phyloP scores from a whole-genome alignment of 495 filamentous ascomycete species.

The Cetradonia linearis region DNA sequence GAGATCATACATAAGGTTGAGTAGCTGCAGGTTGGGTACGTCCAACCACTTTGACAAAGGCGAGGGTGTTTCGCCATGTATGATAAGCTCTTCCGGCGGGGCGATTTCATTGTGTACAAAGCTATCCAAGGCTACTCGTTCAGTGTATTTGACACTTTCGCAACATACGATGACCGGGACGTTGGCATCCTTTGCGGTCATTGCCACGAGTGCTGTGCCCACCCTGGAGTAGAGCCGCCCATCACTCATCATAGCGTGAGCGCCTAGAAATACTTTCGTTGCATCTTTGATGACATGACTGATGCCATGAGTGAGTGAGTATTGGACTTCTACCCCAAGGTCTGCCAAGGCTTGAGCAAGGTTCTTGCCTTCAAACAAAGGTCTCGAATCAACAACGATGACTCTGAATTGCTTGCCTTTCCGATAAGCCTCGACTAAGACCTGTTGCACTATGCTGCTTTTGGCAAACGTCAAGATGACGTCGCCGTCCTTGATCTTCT shows the following conservation, averaged over 20 bases:
- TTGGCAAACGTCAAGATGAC: constrained; percentile 85
- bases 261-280: constrained; percentile 75
- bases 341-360: constrained; percentile 57
- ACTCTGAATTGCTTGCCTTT: constrained; percentile 68
- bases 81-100: constrained; percentile 51
- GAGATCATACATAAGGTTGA: constrained; percentile 87
- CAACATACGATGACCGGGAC: constrained; percentile 84
- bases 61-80: constrained; percentile 31
- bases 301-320: constrained; percentile 67
- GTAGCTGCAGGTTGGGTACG: constrained; percentile 53
- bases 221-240: constrained; percentile 77
- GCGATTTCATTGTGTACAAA: constrained; percentile 92
- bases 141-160: constrained; percentile 93
- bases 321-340: constrained; percentile 64
- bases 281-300: constrained; percentile 61
- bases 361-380: constrained; percentile 69
- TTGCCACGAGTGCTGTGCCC: constrained; percentile 82
- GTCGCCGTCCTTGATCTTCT: constrained; percentile 67
- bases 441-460: constrained; percentile 72
- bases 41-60: constrained; percentile 50
- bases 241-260: constrained; percentile 84
- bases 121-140: constrained; percentile 77
- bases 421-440: constrained; percentile 60
- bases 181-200: constrained; percentile 59
- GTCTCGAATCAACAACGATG: constrained; percentile 72